Evolutionary conservation across 495 filamentous ascomycete species (phyloP).

Genomic region (Penicillium cinerascens): DNA sequence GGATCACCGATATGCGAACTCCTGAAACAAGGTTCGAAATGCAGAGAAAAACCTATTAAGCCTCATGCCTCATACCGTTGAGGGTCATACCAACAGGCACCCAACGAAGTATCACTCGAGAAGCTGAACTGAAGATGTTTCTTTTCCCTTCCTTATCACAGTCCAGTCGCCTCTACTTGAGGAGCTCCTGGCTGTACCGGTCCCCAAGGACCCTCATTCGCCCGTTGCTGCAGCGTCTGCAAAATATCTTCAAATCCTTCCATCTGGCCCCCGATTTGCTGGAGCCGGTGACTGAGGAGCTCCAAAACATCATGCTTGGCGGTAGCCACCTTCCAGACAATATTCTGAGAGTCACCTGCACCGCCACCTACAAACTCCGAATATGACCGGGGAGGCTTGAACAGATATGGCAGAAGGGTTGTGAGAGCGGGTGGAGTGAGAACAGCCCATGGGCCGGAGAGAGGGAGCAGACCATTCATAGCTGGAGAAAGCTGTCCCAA

Average conservation of each 20-base stretch:
- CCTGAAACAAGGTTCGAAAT: too few species aligned
- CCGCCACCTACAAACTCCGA: slow-evolving; percentile 57
- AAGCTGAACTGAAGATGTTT: not conserved
- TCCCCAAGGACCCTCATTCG: slow-evolving; percentile 44
- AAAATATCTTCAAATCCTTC: slow-evolving; percentile 45
- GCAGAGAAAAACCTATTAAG: too few species aligned
- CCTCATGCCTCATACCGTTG: too few species aligned
- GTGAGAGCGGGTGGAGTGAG: slow-evolving; percentile 51
- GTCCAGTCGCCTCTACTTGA: slow-evolving; percentile 36
- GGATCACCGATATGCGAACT: too few species aligned
- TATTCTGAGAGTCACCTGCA: slow-evolving; percentile 54
- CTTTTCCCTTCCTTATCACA: slow-evolving; percentile 21
- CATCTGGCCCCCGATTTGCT: slow-evolving; percentile 26
- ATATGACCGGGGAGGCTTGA: slow-evolving; percentile 56
- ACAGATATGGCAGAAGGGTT: slow-evolving; percentile 55
- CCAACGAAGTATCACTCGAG: too few species aligned
- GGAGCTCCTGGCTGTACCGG: slow-evolving; percentile 28
- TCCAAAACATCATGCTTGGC: slow-evolving; percentile 58
- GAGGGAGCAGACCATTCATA: slow-evolving; percentile 37
- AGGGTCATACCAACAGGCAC: too few species aligned
- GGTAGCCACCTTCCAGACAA: slow-evolving; percentile 56
- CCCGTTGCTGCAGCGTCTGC: slow-evolving; percentile 39
- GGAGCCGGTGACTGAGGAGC: slow-evolving; percentile 37
- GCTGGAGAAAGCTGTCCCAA: slow-evolving; percentile 37
- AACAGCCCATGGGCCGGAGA: slow-evolving; percentile 48